Base-by-base conservation (phyloP, 495 filamentous ascomycete species). In the Penicillium pulvis region DNA sequence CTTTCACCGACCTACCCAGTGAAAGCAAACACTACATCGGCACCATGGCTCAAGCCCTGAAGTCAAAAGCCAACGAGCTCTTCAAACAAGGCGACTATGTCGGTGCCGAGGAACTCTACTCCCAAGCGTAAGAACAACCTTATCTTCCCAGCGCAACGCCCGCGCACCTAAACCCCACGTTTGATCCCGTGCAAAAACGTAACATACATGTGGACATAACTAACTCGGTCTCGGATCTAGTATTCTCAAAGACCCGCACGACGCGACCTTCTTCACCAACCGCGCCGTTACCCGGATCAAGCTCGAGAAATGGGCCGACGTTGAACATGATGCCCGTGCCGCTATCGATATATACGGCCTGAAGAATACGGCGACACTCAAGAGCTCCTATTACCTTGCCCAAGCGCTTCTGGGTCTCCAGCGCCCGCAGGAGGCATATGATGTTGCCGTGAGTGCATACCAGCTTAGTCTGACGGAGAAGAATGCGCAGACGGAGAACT, bases 301-400 rank as follows among this genome's bases (percentile, higher is more conserved):
- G 65, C 81, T 95, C n/a, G 67, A 71, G 31, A 78, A 80, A 64
- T 92, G 85, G 81, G 80, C 89, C n/a, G 81, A 71, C n/a, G 91
- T 88, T 30, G 87, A 96, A 61, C 79, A 84, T 39, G 94, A 97
- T 73, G 93, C 92, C 62, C 70, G 87, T 23, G 76, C 80, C 42
- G 87, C 89, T 51, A 87, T 98, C 56, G 77, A 85, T 5, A 79
- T 96, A 7, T 74, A 81, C 53, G 75, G 83, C 44, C 45, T 59
- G 4, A 75, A 78, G 59, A 86, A 84, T 63, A 76, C 70, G 3
- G 20, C 52, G 39, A 68, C 67, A 51, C 80, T 97, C 66, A 98
- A 98, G 76, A 92, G 89, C 12, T 84, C 84, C 74, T 93, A 86
- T 65, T 88, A 92, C 74, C 85, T 96, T 10, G 88, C 92, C 4